Conservation (phyloP, 2,329 filamentous ascomycete species). For the Knoxdaviesia proteae region DNA sequence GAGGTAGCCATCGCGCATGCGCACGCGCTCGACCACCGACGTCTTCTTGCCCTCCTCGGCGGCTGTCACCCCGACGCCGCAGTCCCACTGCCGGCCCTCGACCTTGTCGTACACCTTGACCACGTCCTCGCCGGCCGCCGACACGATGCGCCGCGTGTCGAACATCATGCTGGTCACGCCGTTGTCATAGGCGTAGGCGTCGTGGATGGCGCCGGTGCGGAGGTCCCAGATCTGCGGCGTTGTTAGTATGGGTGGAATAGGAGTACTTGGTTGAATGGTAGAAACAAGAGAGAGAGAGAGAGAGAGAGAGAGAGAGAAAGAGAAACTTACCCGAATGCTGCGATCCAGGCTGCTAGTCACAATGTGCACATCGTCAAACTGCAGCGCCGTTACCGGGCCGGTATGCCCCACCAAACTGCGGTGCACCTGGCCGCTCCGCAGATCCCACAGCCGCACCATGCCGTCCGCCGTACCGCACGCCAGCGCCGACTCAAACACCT, state of each 20-base stretch:
- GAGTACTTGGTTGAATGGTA: not conserved
- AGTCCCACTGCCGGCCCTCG: slow-evolving; percentile 91
- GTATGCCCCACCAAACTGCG: slow-evolving; percentile 90
- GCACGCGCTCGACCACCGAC: slow-evolving; percentile 61
- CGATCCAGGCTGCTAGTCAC: slow-evolving; percentile 85
- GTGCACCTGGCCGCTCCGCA: slow-evolving; percentile 92
- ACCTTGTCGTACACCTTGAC: slow-evolving; percentile 98
- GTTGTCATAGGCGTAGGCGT: slow-evolving; percentile 88
- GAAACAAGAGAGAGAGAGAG: not conserved
- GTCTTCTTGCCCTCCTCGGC: slow-evolving; percentile 39
- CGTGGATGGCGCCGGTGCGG: slow-evolving; percentile 81
- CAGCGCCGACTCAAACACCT: slow-evolving; percentile 88
- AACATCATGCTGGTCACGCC: slow-evolving; percentile 96
- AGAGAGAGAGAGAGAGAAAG: not conserved
- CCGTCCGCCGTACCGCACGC: slow-evolving; percentile 94
- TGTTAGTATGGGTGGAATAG: slow-evolving; percentile 8
- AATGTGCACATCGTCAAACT: slow-evolving; percentile 89
- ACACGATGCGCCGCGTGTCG: slow-evolving; percentile 70
- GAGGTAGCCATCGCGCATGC: slow-evolving; percentile 84
- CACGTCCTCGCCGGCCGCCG: slow-evolving; percentile 76
- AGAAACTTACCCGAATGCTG: slow-evolving; percentile 64
- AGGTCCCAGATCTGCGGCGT: slow-evolving; percentile 84
- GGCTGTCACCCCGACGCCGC: slow-evolving; percentile 59
- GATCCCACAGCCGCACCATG: slow-evolving; percentile 92
- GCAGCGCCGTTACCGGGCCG: slow-evolving; percentile 77